These are phyloP conservation scores for Bimuria novae-zelandiae DNA, from an alignment of 2,329 filamentous ascomycete species.

Conservation along the genomic window DNA sequence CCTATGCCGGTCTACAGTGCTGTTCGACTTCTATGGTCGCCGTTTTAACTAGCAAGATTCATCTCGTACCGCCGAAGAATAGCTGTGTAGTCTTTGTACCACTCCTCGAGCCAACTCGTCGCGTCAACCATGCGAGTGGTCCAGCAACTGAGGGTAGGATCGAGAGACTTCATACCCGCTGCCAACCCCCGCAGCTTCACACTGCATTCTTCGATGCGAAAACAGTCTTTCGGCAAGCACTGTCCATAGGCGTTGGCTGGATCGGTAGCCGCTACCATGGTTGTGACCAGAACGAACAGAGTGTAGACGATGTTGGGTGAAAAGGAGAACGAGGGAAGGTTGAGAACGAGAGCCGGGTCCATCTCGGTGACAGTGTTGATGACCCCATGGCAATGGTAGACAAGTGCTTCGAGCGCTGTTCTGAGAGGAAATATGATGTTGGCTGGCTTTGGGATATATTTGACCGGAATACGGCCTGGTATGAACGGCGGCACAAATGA, in stretches of 20 bases:
- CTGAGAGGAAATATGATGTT: slow-evolving; percentile 23
- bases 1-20: too few species aligned
- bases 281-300: slow-evolving; percentile 31
- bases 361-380: slow-evolving; percentile 27
- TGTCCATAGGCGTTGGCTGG: slow-evolving; percentile 32
- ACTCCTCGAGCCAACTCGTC: slow-evolving; percentile 32
- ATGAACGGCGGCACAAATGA: slow-evolving; percentile 33
- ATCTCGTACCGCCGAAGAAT: slow-evolving; percentile 31
- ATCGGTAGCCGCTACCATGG: slow-evolving; percentile 25
- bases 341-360: slow-evolving; percentile 29
- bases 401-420: slow-evolving; percentile 19
- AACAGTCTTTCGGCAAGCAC: slow-evolving; percentile 20
- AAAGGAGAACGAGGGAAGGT: slow-evolving; percentile 30
- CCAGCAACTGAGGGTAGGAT: slow-evolving; percentile 31
- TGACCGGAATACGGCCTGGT: slow-evolving; percentile 29
- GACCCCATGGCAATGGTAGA: slow-evolving; percentile 29
- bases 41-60: slow-evolving; percentile 9
- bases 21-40: too few species aligned
- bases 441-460: slow-evolving; percentile 30
- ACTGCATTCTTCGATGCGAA: slow-evolving; percentile 28
- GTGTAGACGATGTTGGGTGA: slow-evolving; percentile 29
- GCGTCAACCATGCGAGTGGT: slow-evolving; percentile 35
- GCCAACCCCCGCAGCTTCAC: slow-evolving; percentile 23
- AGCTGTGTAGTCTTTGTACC: slow-evolving; percentile 29
- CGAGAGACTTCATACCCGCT: slow-evolving; percentile 18